These are phyloP conservation scores for Aspergillus ruber DNA, from an alignment of 2,329 filamentous ascomycete species.

Conservation along the genomic window DNA sequence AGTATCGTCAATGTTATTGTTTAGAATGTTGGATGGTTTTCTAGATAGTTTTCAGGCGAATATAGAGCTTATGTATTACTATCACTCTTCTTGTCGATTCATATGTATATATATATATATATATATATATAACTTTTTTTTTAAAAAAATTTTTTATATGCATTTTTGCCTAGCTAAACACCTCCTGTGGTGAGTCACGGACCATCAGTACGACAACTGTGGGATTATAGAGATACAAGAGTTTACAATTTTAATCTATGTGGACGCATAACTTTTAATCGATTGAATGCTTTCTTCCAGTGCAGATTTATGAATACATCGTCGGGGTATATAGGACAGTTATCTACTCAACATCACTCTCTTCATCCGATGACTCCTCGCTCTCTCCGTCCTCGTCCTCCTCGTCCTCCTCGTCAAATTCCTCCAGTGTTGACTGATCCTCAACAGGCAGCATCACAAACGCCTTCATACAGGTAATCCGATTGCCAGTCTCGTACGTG, in stretches of 20 bases:
- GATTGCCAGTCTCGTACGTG: conserved; percentile 74
- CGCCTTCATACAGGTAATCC: conserved; percentile 80
- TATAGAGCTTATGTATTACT: too few relatives aligned
- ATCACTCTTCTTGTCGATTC: too few relatives aligned
- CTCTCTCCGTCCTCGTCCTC: conserved; percentile 21
- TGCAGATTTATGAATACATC: conserved; percentile 5
- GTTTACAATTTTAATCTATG: too few relatives aligned
- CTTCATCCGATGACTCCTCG: conserved; percentile 18
- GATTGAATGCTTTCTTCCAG: too few relatives aligned
- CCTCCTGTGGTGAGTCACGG: too few relatives aligned
- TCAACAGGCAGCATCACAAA: conserved; percentile 71
- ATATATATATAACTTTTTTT: too few relatives aligned
- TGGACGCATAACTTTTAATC: not conserved
- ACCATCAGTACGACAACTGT: too few relatives aligned
- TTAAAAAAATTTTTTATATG: too few relatives aligned
- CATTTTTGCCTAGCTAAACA: too few relatives aligned
- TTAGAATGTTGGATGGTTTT: not conserved
- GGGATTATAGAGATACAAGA: too few relatives aligned
- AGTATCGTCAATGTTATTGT: not conserved
- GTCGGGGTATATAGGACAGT: conserved; percentile 17
- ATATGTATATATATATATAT: too few relatives aligned
- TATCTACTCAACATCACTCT: conserved; percentile 19
- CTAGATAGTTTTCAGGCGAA: too few relatives aligned
- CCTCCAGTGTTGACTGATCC: conserved; percentile 49
- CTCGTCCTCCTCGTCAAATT: conserved; percentile 27